Percentiles rank a stretch among this genome's conserved stretches.
Conservation (phyloP, 352 stramenopile genomes). For the Pythium pyrilobum region DNA sequence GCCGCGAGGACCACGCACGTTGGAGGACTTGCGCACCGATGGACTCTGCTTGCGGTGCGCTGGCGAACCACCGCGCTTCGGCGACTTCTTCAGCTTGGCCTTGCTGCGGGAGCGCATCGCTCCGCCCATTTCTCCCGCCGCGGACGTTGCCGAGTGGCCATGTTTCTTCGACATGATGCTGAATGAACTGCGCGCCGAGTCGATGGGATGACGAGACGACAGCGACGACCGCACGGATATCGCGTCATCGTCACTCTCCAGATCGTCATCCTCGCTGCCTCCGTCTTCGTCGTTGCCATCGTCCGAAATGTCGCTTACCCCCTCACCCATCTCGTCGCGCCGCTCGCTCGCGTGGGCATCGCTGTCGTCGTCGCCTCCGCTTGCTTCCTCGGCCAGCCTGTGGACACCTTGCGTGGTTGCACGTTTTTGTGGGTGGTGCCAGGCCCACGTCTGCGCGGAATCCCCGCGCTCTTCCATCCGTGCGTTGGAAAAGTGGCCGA, state of each 20-base stretch:
- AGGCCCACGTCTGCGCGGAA: constrained; percentile 55
- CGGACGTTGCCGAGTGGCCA: neutral
- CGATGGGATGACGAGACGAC: constrained; percentile 7
- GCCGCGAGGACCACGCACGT: constrained; percentile 5
- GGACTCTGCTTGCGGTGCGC: neutral
- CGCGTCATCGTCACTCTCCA: constrained; percentile 18
- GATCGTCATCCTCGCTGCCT: constrained; percentile 11
- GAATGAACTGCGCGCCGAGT: constrained; percentile 12
- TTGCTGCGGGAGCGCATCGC: neutral
- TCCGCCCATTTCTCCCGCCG: neutral
- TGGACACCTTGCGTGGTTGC: neutral
- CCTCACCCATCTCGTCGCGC: constrained; percentile 2
- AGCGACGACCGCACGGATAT: constrained; percentile 10
- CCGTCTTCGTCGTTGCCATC: constrained; percentile 7
- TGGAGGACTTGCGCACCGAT: neutral
- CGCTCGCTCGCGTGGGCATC: constrained; percentile 9
- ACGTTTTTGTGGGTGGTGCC: constrained; percentile 17
- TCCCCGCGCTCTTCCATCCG: constrained; percentile 40
- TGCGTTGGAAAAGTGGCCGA: constrained; percentile 46
- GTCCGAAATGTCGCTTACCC: neutral
- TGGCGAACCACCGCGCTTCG: neutral
- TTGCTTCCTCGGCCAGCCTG: neutral
- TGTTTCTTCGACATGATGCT: constrained; percentile 6
- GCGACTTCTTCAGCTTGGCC: neutral
- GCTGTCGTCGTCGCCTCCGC: constrained; percentile 3